Evolutionary conservation across 108 stramenopile genomes (phyloP), one percentile per base, ranked within the genome.

Genomic region (Pseudonitzschia delicatissima): DNA sequence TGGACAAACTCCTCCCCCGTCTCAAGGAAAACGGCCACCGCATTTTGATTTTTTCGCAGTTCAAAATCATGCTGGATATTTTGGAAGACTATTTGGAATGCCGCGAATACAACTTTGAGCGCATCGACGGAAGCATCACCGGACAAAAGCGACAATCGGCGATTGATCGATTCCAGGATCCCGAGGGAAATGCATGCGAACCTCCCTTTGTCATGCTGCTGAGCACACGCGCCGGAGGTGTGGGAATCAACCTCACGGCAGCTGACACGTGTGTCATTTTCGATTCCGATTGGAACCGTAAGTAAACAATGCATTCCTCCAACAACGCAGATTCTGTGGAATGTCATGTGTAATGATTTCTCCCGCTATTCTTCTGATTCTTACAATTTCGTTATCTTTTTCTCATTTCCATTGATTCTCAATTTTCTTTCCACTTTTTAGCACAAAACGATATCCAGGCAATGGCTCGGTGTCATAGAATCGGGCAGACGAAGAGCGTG

Each of bases 61-160:
- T 99, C 83, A 96, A 95, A 51, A 91, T 97, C 17, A 96, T 99
- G 93, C 85, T 99, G 66, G 96, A 98, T 70, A 87, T 99, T 31
- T 75, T 99, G 21, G 97, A 97, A 66, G 98, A 98, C 45, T 99
- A 96, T 69, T 80, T 98, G 5, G 32, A 72, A 21, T 58, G 64
- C 13, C 77, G 95, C 1, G 51, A 71, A 11, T 85, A 81, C 73
- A 78, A 82, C 51, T 93, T 77, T 77, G 94, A 94, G 37, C 84
- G 99, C 1, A 89, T 99, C 57, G 99, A 99, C 71, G 99, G 99
- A 21, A 87, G 87, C 61, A 95, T 98, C 57, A 92, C 94, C 31
- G 98, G 97, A 5, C 61, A 79, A 11, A 85, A 93, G 68, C 88
- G 96, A 13, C 96, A 98, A 79, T 74, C 78, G 34, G 93, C 94